Percentiles rank a stretch among this genome's conserved stretches.
Conservation (phyloP, 257 asterid species). For the Scutellaria galericulata region DNA sequence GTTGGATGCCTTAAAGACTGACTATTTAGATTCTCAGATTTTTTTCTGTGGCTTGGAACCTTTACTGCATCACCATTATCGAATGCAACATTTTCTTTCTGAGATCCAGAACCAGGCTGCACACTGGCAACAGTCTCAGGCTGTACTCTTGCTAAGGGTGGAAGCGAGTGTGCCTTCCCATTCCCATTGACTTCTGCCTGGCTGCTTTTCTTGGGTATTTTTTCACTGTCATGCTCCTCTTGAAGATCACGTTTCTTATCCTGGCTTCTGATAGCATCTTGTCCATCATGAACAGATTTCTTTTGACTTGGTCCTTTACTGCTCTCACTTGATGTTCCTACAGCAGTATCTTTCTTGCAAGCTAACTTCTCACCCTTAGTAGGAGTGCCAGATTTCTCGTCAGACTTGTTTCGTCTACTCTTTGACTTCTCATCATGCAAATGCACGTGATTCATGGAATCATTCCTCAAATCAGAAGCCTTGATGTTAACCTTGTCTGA, state of each 20-base stretch:
- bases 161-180: constrained; percentile 71
- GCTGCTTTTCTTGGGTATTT: constrained; percentile 55
- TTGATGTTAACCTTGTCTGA: constrained; percentile 50
- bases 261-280: constrained; percentile 47
- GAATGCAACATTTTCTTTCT: constrained; percentile 59
- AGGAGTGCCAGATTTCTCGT: constrained; percentile 55
- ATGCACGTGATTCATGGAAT: constrained; percentile 46
- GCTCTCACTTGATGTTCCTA: constrained; percentile 53
- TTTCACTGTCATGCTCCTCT: constrained; percentile 54
- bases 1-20: constrained; percentile 65
- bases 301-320: constrained; percentile 52
- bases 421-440: constrained; percentile 59
- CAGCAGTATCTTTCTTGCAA: constrained; percentile 61
- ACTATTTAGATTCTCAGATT: constrained; percentile 59
- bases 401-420: constrained; percentile 63
- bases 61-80: constrained; percentile 55
- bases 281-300: constrained; percentile 50
- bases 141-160: constrained; percentile 72
- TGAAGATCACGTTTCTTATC: constrained; percentile 55
- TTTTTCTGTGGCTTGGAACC: constrained; percentile 59
- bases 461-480: constrained; percentile 51
- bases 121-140: constrained; percentile 48
- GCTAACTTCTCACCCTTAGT: constrained; percentile 52
- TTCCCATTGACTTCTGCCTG: constrained; percentile 53
- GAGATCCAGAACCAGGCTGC: constrained; percentile 58